phyloP scores from a whole-genome alignment of 371 early-diverging fungal genomes.

The Saksenaea vasiformis region DNA sequence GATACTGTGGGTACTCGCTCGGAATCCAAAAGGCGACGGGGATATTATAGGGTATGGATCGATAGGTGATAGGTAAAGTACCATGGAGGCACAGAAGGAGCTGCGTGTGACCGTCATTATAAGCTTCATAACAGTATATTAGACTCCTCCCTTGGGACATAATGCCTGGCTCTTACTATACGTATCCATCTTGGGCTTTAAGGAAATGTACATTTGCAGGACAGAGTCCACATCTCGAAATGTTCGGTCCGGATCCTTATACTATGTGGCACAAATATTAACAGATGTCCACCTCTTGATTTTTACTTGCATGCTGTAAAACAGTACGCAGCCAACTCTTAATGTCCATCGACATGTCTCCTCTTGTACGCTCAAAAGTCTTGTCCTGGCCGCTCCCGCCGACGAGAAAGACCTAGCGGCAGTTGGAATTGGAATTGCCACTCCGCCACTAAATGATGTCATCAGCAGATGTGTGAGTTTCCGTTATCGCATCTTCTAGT shows the following conservation, averaged over 20 bases:
- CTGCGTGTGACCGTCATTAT: constrained; percentile 73
- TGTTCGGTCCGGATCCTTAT: constrained; percentile 65
- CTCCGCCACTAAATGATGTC: too few species aligned
- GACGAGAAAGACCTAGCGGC: too few species aligned
- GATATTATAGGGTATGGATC: constrained; percentile 86
- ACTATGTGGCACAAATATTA: constrained; percentile 40
- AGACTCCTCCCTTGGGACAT: background rate
- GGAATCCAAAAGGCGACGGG: constrained; percentile 92
- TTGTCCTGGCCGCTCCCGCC: background rate
- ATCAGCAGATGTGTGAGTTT: too few species aligned
- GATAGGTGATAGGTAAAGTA: constrained; percentile 85
- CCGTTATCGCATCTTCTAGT: too few species aligned
- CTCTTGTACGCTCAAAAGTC: constrained; percentile 6
- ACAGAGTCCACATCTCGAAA: constrained; percentile 73
- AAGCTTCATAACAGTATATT: constrained; percentile 36
- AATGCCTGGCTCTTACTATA: constrained; percentile 57
- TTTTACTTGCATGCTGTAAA: constrained; percentile 25
- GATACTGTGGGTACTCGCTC: constrained; percentile 73
- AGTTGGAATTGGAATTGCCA: too few species aligned
- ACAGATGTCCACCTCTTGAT: background rate
- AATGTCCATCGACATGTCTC: constrained; percentile 19
- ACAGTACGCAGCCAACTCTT: constrained; percentile 33
- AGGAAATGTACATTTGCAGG: constrained; percentile 61
- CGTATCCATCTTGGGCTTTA: constrained; percentile 72
- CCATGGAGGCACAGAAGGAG: constrained; percentile 81